A percentile compares a stretch with the other conserved stretches of the same genome.
These are phyloP conservation scores for Thermochaetoides thermophila DNA, from an alignment of 495 filamentous ascomycete genomes.

Conservation along the genomic window DNA sequence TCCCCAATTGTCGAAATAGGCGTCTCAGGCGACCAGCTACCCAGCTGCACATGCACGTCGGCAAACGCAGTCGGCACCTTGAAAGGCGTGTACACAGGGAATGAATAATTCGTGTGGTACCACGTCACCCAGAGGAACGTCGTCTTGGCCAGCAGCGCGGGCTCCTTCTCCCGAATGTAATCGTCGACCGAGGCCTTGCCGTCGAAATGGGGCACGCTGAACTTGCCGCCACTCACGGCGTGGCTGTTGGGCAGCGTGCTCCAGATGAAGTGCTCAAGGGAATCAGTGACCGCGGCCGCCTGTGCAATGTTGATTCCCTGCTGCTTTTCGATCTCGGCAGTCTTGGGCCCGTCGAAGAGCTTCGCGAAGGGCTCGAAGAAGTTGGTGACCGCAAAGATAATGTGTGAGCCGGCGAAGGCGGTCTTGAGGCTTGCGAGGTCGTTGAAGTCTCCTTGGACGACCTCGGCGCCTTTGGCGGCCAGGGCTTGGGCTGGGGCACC, in stretches of 20 bases:
- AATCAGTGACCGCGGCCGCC: conserved; percentile 23
- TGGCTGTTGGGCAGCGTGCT: conserved; percentile 24
- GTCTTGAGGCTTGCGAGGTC: neutral
- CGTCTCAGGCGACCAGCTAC: conserved; percentile 14
- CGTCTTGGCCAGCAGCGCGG: conserved; percentile 17
- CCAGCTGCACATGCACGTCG: conserved; percentile 22
- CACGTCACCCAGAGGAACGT: conserved; percentile 21
- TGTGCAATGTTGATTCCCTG: conserved; percentile 27
- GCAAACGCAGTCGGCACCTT: conserved; percentile 15
- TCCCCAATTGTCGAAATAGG: conserved; percentile 27
- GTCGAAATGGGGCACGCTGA: conserved; percentile 18
- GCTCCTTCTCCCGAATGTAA: conserved; percentile 16
- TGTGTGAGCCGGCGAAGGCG: conserved; percentile 1
- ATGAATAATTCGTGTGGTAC: conserved; percentile 13
- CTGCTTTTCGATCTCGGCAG: conserved; percentile 5
- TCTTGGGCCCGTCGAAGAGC: conserved; percentile 1
- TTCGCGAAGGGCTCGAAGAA: conserved; percentile 5
- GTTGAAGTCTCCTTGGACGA: conserved; percentile 11
- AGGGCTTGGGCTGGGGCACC: conserved; percentile 7
- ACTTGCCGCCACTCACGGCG: conserved; percentile 12
- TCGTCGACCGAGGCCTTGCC: conserved; percentile 23
- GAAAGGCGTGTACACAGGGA: conserved; percentile 21
- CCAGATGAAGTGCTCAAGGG: conserved; percentile 34
- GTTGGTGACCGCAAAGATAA: conserved; percentile 7
- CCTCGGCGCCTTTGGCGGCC: conserved; percentile 6